A percentile compares a stretch with the other conserved stretches of the same genome.
These are phyloP conservation scores for Epipyxis sp. DNA, from an alignment of 108 stramenopile genomes.

Conservation along the genomic window DNA sequence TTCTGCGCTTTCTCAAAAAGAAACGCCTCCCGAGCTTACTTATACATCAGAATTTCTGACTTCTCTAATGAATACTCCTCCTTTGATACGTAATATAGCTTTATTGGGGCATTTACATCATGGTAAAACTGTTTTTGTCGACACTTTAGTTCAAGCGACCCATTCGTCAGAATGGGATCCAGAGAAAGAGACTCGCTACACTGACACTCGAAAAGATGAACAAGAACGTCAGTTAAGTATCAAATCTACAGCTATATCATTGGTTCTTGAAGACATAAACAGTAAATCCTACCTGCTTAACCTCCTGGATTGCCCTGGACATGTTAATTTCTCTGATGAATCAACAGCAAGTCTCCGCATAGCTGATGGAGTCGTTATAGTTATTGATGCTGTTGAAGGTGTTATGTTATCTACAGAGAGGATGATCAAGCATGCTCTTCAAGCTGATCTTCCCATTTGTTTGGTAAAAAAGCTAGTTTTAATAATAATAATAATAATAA, in stretches of 20 bases:
- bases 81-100: constrained; percentile 70
- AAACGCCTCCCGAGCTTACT: constrained; percentile 36
- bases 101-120: constrained; percentile 89
- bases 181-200: constrained; percentile 49
- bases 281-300: constrained; percentile 84
- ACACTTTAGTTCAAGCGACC: constrained; percentile 68
- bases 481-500: no score
- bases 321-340: constrained; percentile 90
- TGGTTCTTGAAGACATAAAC: constrained; percentile 71
- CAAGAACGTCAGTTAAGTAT: constrained; percentile 87
- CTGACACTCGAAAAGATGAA: constrained; percentile 81
- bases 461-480: constrained; percentile 79
- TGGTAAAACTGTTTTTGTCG: constrained; percentile 87
- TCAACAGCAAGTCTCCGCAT: constrained; percentile 72
- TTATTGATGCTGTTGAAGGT: constrained; percentile 94
- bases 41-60: constrained; percentile 53
- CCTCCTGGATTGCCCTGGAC: constrained; percentile 89
- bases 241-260: constrained; percentile 77
- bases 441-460: constrained; percentile 70
- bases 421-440: constrained; percentile 68
- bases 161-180: constrained; percentile 45
- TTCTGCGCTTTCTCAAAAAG: constrained; percentile 46
- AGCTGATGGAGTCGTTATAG: constrained; percentile 79
- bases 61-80: constrained; percentile 50
- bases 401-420: constrained; percentile 89